Evolutionary conservation across 202 grass and related monocot species (phyloP), one percentile per base, ranked within the genome.

Genomic region (Schoenoplectus tabernaemontani): DNA sequence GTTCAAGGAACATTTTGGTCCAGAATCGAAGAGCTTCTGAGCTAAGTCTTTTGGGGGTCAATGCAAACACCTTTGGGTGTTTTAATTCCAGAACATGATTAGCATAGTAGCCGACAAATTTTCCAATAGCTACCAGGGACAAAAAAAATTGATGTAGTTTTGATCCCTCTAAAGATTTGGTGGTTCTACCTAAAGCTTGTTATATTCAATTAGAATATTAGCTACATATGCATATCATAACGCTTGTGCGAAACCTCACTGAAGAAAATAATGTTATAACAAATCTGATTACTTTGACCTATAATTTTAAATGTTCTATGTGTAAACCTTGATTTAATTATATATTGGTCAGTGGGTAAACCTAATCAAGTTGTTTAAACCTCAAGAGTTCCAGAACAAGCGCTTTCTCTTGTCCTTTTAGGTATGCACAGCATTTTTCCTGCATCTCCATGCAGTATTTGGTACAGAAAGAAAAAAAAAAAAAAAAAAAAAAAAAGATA

Each of bases 151-250:
- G 34, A n/a, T 36, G 9, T 3, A 44, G 39, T 70, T 26, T 67
- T 3, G 20, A 26, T 26, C 19, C 1, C 17, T 39, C 17, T 26
- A 9, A 20, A 60, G 57, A 39, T 59, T 23, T 26, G 42, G 77
- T 79, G 28, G 58, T 64, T 79, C 39, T 62, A 79, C 77, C 77
- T 48, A 44, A 64, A 64, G 15, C 57, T 44, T n/a, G n/a, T n/a
- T 17, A 26, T 63, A 47, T 48, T 62, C 13, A 64, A 47, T 15
- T 36, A 36, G 4, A 46, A 43, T 61, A 79, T 48, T 17, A 43
- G 3, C 9, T 61, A 13, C 3, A 42, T 39, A 63, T 63, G 1
- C 53, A 64, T 16, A 64, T 50, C 39, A 30, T n/a, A 37, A 79
- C 0, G 19, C n/a, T 32, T 59, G n/a, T n/a, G n/a, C 63, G 23